Evolutionary conservation across 179 eudicot genomes (phyloP).

Genomic region (Heliamphora pulchella): DNA sequence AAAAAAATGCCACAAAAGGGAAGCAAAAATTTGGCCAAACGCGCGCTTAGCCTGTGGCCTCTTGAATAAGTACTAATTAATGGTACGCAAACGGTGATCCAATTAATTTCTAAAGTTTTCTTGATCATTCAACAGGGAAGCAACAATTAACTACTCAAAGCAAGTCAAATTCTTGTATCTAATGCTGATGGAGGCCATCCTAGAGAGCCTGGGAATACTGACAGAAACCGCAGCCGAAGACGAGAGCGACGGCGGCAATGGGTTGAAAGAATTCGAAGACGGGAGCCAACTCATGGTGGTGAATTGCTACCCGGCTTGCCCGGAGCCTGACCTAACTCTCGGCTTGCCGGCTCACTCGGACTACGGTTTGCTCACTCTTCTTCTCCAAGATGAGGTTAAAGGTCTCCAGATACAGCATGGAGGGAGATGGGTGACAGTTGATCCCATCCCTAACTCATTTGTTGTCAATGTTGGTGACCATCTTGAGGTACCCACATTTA

Average conservation of each 20-base stretch:
- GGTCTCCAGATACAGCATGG: conserved; percentile 65
- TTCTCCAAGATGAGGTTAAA: conserved; percentile 72
- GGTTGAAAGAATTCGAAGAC: conserved; percentile 21
- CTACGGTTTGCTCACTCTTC: conserved; percentile 81
- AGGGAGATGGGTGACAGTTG: conserved; percentile 63
- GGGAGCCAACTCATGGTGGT: conserved; percentile 71
- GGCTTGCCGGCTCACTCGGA: conserved; percentile 95
- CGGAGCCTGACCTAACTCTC: conserved; percentile 75
- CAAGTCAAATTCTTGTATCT: conserved; percentile 36
- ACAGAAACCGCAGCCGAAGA: conserved; percentile 14
- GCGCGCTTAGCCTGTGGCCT: too few relatives aligned
- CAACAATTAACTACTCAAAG: conserved; percentile 41
- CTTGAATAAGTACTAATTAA: neutral
- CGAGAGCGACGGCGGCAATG: neutral
- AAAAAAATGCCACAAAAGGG: too few relatives aligned
- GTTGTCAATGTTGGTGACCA: conserved; percentile 90
- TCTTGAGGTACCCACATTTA: conserved; percentile 51
- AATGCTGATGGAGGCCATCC: conserved; percentile 44
- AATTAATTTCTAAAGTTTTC: neutral
- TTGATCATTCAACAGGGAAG: conserved; percentile 32
- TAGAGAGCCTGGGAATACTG: conserved; percentile 53
- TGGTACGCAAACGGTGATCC: neutral
- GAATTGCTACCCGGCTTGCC: conserved; percentile 83
- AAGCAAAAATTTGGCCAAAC: too few relatives aligned
- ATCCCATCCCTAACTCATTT: conserved; percentile 78